phyloP scores from a whole-genome alignment of 805 yeast species.

The Metschnikowia henanensis region DNA sequence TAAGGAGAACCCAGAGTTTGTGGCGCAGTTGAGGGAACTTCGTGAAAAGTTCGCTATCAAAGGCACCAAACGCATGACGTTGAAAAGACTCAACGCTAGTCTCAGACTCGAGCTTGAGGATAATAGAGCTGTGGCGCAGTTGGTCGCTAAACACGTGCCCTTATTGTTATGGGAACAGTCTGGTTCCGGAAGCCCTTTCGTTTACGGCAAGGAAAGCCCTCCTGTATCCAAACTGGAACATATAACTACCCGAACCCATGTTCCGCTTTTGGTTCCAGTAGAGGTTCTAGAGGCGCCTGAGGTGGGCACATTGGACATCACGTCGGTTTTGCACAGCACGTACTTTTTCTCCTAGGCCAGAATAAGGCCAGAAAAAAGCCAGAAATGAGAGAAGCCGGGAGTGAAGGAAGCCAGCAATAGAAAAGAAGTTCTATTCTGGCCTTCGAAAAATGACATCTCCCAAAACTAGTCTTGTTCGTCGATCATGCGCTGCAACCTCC shows the following conservation, averaged over 20 bases:
- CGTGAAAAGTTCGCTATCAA: slow-evolving; percentile 8
- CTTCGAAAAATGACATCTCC: too few species aligned
- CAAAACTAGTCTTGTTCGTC: slow-evolving; percentile 32
- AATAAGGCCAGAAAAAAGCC: too few species aligned
- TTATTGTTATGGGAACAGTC: slow-evolving; percentile 19
- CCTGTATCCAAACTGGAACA: neutral
- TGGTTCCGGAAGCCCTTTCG: slow-evolving; percentile 1
- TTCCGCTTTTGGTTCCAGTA: slow-evolving; percentile 35
- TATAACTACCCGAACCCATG: slow-evolving; percentile 11
- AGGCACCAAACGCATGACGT: neutral
- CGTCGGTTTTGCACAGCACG: slow-evolving; percentile 30
- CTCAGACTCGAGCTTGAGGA: slow-evolving; percentile 11
- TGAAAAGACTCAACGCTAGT: slow-evolving; percentile 7
- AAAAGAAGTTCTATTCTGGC: too few species aligned
- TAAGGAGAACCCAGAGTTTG: slow-evolving; percentile 10
- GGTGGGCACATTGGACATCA: slow-evolving; percentile 34
- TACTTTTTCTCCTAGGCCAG: slow-evolving; percentile 41
- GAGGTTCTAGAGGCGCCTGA: slow-evolving; percentile 28
- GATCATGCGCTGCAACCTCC: slow-evolving; percentile 55
- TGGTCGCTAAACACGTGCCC: slow-evolving; percentile 26
- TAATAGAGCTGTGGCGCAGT: slow-evolving; percentile 6
- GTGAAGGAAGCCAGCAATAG: neutral
- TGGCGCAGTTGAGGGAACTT: slow-evolving; percentile 3
- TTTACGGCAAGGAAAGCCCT: slow-evolving; percentile 4
- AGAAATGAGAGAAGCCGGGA: neutral